Base-by-base conservation (phyloP, 352 stramenopile species). In the Pythium chondricola region DNA sequence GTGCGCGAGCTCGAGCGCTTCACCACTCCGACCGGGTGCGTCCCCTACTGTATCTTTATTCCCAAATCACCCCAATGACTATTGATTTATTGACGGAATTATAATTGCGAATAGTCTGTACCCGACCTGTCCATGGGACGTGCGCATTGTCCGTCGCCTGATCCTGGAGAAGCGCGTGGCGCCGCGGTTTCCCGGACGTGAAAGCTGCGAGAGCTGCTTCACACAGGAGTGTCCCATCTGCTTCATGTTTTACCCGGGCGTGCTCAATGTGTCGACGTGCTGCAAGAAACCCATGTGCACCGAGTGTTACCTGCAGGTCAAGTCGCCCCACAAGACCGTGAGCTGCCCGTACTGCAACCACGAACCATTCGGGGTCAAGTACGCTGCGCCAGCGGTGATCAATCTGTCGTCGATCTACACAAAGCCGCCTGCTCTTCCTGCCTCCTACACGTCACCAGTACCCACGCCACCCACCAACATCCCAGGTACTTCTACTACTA, bases 281-380 rank as follows among this genome's bases (percentile, higher is more conserved):
- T 74, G 65, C 58, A 74, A 74, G 48, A 60, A 68, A 63, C 48
- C 43, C 24, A 65, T 70, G 35, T 67, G 67, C 29, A 49, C 50
- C 20, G 60, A 71, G 54, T 69, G 63, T 39, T 71, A 65, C 21
- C 27, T 73, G 42, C 64, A 73, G 35, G 58, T 67, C 30, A 69
- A 67, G 30, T 60, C 60, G 21, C 64, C 64, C 0, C 56, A 49
- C 31, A 73, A 73, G 37, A 41, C n/a, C 4, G 61, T 73, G 11
- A 66, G 75, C 55, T 93, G 81, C 50, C 81, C 81, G 24, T 93
- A 90, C 67, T 93, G 81, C 61, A 89, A 90, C 37, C 58, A 69
- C 8, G 74, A 88, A 18, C 62, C 48, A 6, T 87, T 93, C 44
- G 57, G 48, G 16, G 49, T 87, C 37, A 66, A 61, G 17, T 87